phyloP scores from a whole-genome alignment of 2,329 filamentous ascomycete genomes.

The Penicillium brevicompactum region DNA sequence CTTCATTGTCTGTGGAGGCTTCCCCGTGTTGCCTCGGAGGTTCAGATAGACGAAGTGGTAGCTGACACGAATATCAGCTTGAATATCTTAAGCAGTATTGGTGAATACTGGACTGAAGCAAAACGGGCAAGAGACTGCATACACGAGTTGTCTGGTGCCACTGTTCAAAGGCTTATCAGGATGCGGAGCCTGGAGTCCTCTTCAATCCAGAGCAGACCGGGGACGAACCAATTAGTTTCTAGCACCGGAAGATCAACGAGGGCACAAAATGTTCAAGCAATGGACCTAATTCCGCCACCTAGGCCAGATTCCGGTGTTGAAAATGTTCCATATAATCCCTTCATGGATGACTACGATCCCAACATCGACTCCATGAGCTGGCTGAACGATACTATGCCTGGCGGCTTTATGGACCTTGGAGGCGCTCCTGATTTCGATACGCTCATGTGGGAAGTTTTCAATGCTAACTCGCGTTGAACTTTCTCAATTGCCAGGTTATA shows the following conservation, averaged over 20 bases:
- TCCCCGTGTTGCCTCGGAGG: constrained; percentile 42
- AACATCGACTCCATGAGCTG: constrained; percentile 17
- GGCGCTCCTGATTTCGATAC: constrained; percentile 33
- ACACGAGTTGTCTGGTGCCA: constrained; percentile 31
- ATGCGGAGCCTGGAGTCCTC: constrained; percentile 15
- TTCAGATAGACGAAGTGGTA: constrained; percentile 45
- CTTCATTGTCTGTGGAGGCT: constrained; percentile 55
- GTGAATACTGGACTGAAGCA: constrained; percentile 56
- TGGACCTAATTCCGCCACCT: not conserved
- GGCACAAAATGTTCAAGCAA: not conserved
- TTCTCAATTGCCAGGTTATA: not conserved
- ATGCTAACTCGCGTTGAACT: not conserved
- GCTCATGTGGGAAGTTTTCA: constrained; percentile 33
- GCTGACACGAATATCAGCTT: constrained; percentile 46
- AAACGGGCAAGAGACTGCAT: constrained; percentile 34
- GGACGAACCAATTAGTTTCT: not conserved
- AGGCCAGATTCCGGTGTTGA: constrained; percentile 9
- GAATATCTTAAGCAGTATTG: constrained; percentile 54
- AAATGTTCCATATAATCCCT: constrained; percentile 11
- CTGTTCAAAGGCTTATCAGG: constrained; percentile 27
- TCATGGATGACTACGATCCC: constrained; percentile 19
- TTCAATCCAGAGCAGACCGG: constrained; percentile 11
- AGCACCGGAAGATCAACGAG: not conserved
- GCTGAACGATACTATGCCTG: constrained; percentile 26
- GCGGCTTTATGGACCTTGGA: constrained; percentile 26